phyloP scores from a whole-genome alignment of 2,329 filamentous ascomycete species.

The Arthroderma uncinatum region DNA sequence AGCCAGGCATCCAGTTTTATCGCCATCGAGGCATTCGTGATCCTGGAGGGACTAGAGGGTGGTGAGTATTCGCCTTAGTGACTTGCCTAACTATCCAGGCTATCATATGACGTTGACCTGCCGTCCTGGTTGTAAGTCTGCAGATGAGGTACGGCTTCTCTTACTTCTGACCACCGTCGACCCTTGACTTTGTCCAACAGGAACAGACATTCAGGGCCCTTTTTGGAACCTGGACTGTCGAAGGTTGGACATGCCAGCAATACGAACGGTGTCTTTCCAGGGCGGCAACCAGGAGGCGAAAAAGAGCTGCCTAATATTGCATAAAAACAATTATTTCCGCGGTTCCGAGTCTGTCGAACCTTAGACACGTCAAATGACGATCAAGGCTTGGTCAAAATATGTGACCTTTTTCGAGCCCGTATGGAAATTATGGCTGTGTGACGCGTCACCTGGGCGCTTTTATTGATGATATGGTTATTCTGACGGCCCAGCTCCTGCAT shows the following conservation, averaged over 20 bases:
- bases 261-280: too few species aligned
- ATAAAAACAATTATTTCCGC: background rate
- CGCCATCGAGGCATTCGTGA: background rate
- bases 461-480: background rate
- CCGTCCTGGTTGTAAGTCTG: too few species aligned
- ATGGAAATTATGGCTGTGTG: background rate
- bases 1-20: background rate
- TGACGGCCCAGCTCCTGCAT: too few species aligned
- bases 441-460: background rate
- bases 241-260: too few species aligned
- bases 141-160: background rate
- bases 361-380: background rate
- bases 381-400: background rate
- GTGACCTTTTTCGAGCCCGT: background rate
- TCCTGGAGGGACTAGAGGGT: background rate
- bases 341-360: background rate
- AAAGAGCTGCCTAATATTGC: background rate
- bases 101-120: background rate
- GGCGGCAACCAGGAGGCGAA: background rate
- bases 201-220: too few species aligned
- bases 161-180: background rate
- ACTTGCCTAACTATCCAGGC: background rate
- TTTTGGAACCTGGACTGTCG: too few species aligned
- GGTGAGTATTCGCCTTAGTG: background rate
- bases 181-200: too few species aligned